Evolutionary conservation across 306 rosid species (phyloP).

Genomic region (Quercus aquifolioides): DNA sequence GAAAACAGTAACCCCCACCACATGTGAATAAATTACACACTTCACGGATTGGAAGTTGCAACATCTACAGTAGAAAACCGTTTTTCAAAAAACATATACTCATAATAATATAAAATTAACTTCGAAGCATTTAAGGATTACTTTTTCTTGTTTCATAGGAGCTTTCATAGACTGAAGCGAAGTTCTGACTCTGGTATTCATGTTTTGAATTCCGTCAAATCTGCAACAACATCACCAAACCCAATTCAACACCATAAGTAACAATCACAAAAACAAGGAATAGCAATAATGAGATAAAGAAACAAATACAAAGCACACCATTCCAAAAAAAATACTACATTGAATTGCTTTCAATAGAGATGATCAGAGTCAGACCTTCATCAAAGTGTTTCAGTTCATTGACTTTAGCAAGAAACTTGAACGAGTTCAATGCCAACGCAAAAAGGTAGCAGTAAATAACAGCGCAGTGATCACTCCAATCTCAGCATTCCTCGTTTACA

Average conservation of each 20-base stretch:
- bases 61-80: slow-evolving; percentile 47
- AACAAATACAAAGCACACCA: slow-evolving; percentile 15
- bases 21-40: slow-evolving; percentile 8
- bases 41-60: neutral
- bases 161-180: slow-evolving; percentile 43
- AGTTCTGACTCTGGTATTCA: slow-evolving; percentile 50
- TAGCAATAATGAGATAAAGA: neutral
- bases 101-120: neutral
- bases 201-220: slow-evolving; percentile 32
- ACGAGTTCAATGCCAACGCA: slow-evolving; percentile 11
- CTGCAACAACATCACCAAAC: slow-evolving; percentile 33
- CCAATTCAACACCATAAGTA: slow-evolving; percentile 5
- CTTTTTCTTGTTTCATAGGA: slow-evolving; percentile 49
- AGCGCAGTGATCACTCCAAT: slow-evolving; percentile 13
- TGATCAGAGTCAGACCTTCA: slow-evolving; percentile 28
- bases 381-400: slow-evolving; percentile 16
- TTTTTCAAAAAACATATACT: slow-evolving; percentile 32
- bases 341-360: slow-evolving; percentile 16
- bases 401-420: slow-evolving; percentile 6
- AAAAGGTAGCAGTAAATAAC: neutral
- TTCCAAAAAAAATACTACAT: neutral
- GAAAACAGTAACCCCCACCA: slow-evolving; percentile 20
- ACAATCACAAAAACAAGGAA: neutral
- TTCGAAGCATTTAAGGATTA: slow-evolving; percentile 33
- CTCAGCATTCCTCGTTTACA: slow-evolving; percentile 18